phyloP scores from a whole-genome alignment of 2,329 filamentous ascomycete species.

The Xylaria sp. region DNA sequence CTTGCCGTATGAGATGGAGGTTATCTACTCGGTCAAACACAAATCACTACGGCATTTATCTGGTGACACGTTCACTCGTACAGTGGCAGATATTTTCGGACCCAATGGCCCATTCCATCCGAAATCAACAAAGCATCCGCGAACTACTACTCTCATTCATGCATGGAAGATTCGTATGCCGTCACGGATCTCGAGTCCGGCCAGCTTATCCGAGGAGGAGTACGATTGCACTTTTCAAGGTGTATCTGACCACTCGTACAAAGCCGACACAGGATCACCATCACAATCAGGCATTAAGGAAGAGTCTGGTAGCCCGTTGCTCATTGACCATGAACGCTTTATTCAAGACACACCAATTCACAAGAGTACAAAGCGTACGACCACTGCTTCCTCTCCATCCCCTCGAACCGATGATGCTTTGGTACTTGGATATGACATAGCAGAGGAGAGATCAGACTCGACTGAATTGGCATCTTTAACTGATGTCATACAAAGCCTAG shows the following conservation, averaged over 20 bases:
- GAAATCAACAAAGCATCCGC: neutral
- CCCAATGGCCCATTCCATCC: neutral
- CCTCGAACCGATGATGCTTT: no score
- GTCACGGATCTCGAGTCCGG: neutral
- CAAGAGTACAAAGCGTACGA: no score
- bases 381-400: no score
- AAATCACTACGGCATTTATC: neutral
- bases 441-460: no score
- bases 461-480: no score
- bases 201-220: neutral
- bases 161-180: neutral
- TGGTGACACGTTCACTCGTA: neutral
- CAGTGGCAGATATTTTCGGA: neutral
- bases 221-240: neutral
- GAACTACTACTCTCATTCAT: neutral
- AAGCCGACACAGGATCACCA: neutral
- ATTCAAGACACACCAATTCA: no score
- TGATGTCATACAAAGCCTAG: no score
- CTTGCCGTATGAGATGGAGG: neutral
- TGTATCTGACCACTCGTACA: neutral
- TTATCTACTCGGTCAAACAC: neutral
- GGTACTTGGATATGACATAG: no score
- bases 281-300: neutral
- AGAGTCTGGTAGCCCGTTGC: no score
- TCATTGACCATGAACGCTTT: no score